Percentiles rank a stretch among this genome's conserved stretches.
These are phyloP conservation scores for Starmerella kuoi DNA, from an alignment of 805 yeast species.

Conservation along the genomic window DNA sequence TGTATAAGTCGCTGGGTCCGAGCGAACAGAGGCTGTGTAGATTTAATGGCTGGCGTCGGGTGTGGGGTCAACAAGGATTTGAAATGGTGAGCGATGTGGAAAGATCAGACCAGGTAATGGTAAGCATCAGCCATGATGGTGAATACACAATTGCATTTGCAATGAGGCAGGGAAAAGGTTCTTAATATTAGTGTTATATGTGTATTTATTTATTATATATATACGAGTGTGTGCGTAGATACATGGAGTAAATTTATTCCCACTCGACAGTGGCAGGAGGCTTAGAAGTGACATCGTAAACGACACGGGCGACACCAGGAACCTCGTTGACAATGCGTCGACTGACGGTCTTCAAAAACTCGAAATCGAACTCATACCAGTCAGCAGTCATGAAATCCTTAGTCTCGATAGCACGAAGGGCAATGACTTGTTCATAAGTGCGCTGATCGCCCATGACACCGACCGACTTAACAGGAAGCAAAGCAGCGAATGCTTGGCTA, in stretches of 20 bases:
- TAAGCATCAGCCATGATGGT: constrained; percentile 55
- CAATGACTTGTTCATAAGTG: constrained; percentile 98
- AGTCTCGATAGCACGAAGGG: constrained; percentile 95
- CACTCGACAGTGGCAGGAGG: constrained; percentile 99
- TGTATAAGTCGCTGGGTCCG: constrained; percentile 46
- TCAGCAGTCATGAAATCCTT: constrained; percentile 99
- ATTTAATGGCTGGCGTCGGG: constrained; percentile 40
- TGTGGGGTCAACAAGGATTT: constrained; percentile 10
- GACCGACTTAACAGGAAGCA: constrained; percentile 93
- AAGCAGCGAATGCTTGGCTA: constrained; percentile 95
- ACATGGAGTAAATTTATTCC: constrained; percentile 59
- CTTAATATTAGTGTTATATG: too few species aligned
- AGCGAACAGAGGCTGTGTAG: constrained; percentile 40
- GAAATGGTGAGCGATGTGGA: constrained; percentile 18
- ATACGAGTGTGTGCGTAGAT: too few species aligned
- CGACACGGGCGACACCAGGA: constrained; percentile 97
- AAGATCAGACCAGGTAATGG: constrained; percentile 37
- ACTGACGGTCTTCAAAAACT: constrained; percentile 83
- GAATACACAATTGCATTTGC: constrained; percentile 40
- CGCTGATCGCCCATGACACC: constrained; percentile 99
- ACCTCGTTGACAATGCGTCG: constrained; percentile 97
- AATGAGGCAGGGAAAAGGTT: constrained; percentile 5
- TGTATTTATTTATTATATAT: too few species aligned
- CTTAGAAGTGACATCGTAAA: constrained; percentile 95
- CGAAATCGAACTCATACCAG: constrained; percentile 90